phyloP scores from a whole-genome alignment of 257 asterid genomes.

The Voacanga thouarsii region DNA sequence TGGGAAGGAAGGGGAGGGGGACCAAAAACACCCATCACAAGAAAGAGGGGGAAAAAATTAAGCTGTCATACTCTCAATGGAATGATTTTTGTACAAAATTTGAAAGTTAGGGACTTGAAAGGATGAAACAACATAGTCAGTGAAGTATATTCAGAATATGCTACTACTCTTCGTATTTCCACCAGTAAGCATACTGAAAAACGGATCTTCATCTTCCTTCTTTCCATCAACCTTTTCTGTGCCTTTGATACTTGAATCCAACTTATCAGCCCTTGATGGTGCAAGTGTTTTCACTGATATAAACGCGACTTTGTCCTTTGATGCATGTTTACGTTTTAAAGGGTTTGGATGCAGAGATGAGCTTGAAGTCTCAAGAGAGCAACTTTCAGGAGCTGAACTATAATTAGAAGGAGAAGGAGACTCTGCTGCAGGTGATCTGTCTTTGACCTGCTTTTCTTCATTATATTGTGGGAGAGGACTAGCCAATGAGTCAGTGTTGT shows the following conservation, averaged over 20 bases:
- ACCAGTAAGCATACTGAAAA: conserved; percentile 50
- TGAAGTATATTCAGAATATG: conserved; percentile 24
- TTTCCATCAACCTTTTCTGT: conserved; percentile 29
- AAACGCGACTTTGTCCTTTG: conserved; percentile 61
- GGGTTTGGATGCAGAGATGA: conserved; percentile 20
- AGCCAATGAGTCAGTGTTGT: conserved; percentile 7
- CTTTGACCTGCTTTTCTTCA: conserved; percentile 24
- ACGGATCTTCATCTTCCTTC: conserved; percentile 40
- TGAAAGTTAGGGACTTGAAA: no score
- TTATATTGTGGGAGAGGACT: conserved; percentile 18
- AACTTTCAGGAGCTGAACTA: conserved; percentile 16
- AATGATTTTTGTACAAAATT: background rate
- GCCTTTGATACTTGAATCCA: conserved; percentile 21
- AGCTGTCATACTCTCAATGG: background rate
- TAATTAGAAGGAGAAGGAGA: conserved; percentile 22
- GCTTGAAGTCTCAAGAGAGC: conserved; percentile 16
- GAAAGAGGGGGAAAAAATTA: background rate
- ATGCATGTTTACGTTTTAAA: conserved; percentile 24
- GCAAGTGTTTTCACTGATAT: conserved; percentile 37
- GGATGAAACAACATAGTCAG: background rate
- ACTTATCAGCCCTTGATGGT: conserved; percentile 30
- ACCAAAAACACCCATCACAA: background rate
- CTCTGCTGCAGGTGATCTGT: conserved; percentile 19
- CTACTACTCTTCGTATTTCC: conserved; percentile 34
- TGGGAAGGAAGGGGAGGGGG: no score